A percentile compares a stretch with the other conserved stretches of the same genome.
These are phyloP conservation scores for Leccinum solheimii DNA, from an alignment of 1,284 basidiomycete genomes.

Conservation along the genomic window DNA sequence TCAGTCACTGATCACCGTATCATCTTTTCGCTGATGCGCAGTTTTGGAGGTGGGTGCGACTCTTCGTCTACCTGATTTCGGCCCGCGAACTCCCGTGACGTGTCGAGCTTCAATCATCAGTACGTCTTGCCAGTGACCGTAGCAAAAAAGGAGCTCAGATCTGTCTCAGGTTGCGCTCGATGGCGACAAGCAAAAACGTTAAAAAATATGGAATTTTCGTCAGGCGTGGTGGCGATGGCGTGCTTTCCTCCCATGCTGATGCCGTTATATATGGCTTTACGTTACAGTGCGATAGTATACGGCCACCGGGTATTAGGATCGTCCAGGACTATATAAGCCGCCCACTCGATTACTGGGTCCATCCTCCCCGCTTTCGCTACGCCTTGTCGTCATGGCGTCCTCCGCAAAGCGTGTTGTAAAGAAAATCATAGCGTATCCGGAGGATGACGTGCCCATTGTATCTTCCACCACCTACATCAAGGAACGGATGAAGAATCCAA, in stretches of 20 bases:
- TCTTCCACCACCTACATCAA: conserved; percentile 55
- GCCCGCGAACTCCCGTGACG: neutral
- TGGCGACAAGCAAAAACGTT: neutral
- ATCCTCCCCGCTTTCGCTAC: neutral
- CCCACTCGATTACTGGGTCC: neutral
- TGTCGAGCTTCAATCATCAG: neutral
- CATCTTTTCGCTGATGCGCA: neutral
- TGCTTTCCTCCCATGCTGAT: neutral
- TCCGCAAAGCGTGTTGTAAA: conserved; percentile 53
- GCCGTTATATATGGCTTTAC: conserved; percentile 1
- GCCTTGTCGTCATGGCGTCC: conserved; percentile 38
- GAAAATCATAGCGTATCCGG: conserved; percentile 59
- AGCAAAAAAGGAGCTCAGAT: neutral
- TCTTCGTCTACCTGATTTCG: neutral
- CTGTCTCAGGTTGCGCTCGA: neutral
- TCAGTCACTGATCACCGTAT: neutral
- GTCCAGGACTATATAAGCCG: neutral
- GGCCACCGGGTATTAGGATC: neutral
- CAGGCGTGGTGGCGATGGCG: neutral
- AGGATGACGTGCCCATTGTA: conserved; percentile 56
- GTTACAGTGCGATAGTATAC: neutral
- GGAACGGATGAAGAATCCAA: conserved; percentile 42
- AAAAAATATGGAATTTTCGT: neutral
- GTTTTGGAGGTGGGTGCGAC: no score
- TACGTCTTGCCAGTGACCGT: neutral